A percentile compares a stretch with the other conserved stretches of the same genome.
Evolutionary conservation across 306 rosid genomes (phyloP).

Genomic region (Nissolia schottii): DNA sequence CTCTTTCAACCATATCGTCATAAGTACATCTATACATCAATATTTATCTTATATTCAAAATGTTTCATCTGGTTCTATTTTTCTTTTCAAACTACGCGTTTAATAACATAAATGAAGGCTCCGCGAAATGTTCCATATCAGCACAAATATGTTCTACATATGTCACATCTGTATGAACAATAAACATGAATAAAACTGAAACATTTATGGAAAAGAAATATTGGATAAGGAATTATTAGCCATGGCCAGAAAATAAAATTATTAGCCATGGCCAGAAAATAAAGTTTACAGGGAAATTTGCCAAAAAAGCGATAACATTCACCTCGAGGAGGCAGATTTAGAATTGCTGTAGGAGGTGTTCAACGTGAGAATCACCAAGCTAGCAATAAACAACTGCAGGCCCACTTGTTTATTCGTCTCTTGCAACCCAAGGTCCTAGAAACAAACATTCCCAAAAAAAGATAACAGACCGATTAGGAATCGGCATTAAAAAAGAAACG

Average conservation of each 20-base stretch:
- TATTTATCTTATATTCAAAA: too few species aligned
- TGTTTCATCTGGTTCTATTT: too few species aligned
- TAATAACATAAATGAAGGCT: neutral
- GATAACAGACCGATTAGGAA: neutral
- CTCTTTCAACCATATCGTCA: too few species aligned
- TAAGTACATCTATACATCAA: too few species aligned
- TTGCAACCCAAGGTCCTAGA: constrained; percentile 63
- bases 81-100: too few species aligned
- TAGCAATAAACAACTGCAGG: constrained; percentile 53
- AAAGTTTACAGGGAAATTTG: neutral
- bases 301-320: neutral
- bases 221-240: neutral
- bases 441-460: neutral
- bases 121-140: neutral
- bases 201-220: neutral
- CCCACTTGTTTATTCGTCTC: constrained; percentile 52
- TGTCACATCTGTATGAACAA: neutral
- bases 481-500: neutral
- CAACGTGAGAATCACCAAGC: constrained; percentile 69
- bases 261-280: too few species aligned
- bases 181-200: neutral
- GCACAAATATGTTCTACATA: neutral
- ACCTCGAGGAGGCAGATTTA: constrained; percentile 59
- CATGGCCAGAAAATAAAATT: neutral
- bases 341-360: constrained; percentile 54